phyloP scores from a whole-genome alignment of 2,329 filamentous ascomycete genomes.

The Macroventuria anomochaeta region DNA sequence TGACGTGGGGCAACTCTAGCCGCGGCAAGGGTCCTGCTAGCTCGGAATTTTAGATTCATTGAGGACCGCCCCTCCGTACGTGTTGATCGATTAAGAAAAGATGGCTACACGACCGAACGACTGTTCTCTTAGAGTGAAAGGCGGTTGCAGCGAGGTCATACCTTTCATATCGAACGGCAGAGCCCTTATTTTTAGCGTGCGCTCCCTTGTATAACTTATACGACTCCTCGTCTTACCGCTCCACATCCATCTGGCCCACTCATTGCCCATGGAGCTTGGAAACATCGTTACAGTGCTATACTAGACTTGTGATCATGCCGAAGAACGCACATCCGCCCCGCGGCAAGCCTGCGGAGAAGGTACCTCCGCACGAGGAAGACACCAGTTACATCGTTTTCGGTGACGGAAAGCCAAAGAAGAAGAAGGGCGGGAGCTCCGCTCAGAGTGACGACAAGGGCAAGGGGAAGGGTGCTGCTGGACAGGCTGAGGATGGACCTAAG shows the following conservation, averaged over 20 bases:
- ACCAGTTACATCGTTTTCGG: constrained; percentile 59
- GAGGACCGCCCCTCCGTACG: constrained; percentile 5
- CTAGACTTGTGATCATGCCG: constrained; percentile 47
- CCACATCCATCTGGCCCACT: constrained; percentile 1
- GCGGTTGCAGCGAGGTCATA: background rate
- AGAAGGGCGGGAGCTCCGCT: constrained; percentile 39
- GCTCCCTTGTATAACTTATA: constrained; percentile 23
- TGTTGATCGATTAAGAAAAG: constrained; percentile 9
- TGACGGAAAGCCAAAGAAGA: constrained; percentile 53
- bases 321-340: constrained; percentile 59
- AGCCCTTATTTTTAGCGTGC: constrained; percentile 24
- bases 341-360: constrained; percentile 50
- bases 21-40: constrained; percentile 12
- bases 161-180: constrained; percentile 16
- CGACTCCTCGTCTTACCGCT: background rate
- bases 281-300: constrained; percentile 1
- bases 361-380: constrained; percentile 53
- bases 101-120: constrained; percentile 12
- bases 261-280: constrained; percentile 14
- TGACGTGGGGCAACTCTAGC: constrained; percentile 17
- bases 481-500: constrained; percentile 56
- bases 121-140: background rate
- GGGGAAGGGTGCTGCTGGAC: constrained; percentile 36
- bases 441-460: constrained; percentile 41
- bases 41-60: constrained; percentile 16